A percentile compares a stretch with the other conserved stretches of the same genome.
phyloP scores from a whole-genome alignment of 2,329 filamentous ascomycete genomes.

The Penicillium crustosum region DNA sequence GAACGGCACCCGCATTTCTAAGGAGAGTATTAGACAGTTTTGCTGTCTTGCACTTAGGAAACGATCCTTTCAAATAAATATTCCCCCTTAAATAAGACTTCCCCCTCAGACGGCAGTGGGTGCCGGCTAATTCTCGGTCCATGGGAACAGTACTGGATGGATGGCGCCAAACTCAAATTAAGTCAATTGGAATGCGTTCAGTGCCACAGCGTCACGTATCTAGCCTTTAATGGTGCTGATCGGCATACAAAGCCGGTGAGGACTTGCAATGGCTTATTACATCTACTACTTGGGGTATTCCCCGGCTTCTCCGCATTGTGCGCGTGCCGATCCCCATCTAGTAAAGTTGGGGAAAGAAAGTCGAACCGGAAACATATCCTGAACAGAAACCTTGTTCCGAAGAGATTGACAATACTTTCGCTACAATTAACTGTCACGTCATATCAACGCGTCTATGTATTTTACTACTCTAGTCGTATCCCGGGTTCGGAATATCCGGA shows the following conservation, averaged over 20 bases:
- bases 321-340: not conserved
- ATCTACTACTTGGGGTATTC: too few species aligned
- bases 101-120: not conserved
- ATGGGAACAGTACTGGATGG: not conserved
- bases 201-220: not conserved
- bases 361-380: not conserved
- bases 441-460: not conserved
- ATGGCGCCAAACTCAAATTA: constrained; percentile 1
- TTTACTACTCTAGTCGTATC: not conserved
- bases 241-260: not conserved
- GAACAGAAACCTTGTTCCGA: not conserved
- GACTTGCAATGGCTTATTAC: constrained; percentile 1
- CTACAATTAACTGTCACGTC: not conserved
- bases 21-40: not conserved
- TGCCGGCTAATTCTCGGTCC: constrained; percentile 2
- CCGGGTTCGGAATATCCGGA: not conserved
- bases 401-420: not conserved
- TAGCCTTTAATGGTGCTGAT: not conserved
- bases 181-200: not conserved
- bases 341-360: not conserved
- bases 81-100: not conserved
- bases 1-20: constrained; percentile 1
- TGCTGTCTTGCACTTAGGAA: not conserved
- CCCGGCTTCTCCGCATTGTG: constrained; percentile 4
- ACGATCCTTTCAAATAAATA: not conserved